Base-by-base conservation (phyloP, 1,139 yeast genomes). In the Hansenula sp. region DNA sequence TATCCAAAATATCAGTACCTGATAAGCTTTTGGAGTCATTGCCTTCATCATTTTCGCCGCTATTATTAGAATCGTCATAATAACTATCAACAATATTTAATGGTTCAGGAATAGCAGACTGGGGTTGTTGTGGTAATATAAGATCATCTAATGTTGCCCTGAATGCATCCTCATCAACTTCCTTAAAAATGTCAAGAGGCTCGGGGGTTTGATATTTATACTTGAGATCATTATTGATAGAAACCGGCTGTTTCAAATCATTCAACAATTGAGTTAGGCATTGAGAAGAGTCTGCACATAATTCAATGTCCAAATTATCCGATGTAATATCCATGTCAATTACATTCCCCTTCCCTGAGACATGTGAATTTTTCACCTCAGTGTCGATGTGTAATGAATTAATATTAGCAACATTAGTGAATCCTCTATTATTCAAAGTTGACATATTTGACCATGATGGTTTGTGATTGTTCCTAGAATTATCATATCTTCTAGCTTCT, bases 211-310 rank as follows among this genome's bases (percentile, higher is more conserved):
- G 59, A 1, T 72, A 64, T 53, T 72, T 70, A 63, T 72, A 79
- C 60, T 78, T 81, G 21, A 79, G 79, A 8, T 76, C 76, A 49
- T 79, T 81, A 1, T 71, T 70, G 51, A 81, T 77, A 13, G 71
- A 68, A 4, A 86, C 65, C 0, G 91, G 91, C 12, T 79, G 77
- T 54, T 84, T 87, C 57, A 90, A 67, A 54, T 89, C 96, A 50
- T 78, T 82, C 13, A 84, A 49, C 18, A 87, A 58, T 52, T 85
- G 95, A 2, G 79, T 52, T 36, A 90, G 63, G 7, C 91, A 79
- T 56, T 87, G 84, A 0, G 82, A 74, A 0, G 96, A 88, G 61
- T 91, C 98, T 0, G 96, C 93, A 66, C 96, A 90, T 2, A 89
- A 55, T 33, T 83, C 82, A 1, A 84, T 42, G 24, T 69, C 72